Evolutionary conservation across 73 alveolate genomes (phyloP), one percentile per base, ranked within the genome.

Genomic region (Paramecium bursaria): DNA sequence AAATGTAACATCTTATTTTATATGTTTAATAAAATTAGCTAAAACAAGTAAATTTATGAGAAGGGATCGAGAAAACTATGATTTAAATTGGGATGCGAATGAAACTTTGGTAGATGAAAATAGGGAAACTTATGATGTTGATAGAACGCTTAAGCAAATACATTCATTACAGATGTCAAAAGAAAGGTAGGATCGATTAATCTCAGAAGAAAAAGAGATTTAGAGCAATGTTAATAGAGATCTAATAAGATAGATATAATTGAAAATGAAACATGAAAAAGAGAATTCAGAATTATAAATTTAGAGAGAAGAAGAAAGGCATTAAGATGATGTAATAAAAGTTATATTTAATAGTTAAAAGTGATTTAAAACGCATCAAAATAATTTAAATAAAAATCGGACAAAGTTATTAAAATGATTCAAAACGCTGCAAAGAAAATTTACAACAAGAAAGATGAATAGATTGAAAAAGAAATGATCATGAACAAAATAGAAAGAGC

Each of bases 401-500:
- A 35, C 10, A n/a, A 67, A 47, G 82, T 67, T 13, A 67, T 67
- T 3, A 67, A 67, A 17, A 67, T 67, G 2, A 47, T 67, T n/a
- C 21, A 67, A 46, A 21, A 31, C 17, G 82, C 82, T 13, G 35
- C 82, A 1, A 67, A 42, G 27, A 67, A 67, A 67, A 67, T 67
- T 39, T 67, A n/a, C 23, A 67, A 67, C 44, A 67, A 67, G 13
- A 67, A 67, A 42, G 30, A 31, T 15, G 82, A 67, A 21, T 19
- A 67, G 44, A 67, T 67, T 15, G 17, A 67, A 14, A 67, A 42
- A 11, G 82, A 67, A 67, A 17, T 67, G 22, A 67, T 67, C 19
- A 67, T 67, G 82, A 53, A 67, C 44, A 11, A 67, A 67, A 57
- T 67, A 39, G 26, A 67, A 7, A 67, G 35, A 42, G n/a, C n/a